Base-by-base conservation (phyloP, 2,329 filamentous ascomycete genomes). In the Diaporthe helianthi region DNA sequence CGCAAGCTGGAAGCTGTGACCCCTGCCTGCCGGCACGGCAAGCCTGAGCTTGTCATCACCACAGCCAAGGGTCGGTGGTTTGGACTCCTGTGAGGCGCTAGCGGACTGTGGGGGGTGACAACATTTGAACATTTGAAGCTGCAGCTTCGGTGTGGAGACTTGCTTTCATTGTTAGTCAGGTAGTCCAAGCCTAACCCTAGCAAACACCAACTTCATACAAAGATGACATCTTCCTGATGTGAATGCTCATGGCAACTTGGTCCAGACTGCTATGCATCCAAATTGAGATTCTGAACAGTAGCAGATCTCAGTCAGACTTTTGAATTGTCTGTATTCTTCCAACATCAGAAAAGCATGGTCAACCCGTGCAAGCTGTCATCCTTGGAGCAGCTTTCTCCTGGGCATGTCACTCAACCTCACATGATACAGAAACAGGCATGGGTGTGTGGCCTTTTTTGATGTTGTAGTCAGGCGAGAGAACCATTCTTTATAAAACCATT, bases 21-120 rank as follows among this genome's bases (percentile, higher is more conserved):
- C 65, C 44, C 49, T 70, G 69, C 69, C 58, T 68, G 69, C 66
- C 69, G 66, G 53, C 46, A 22, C 19, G 26, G 64, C 46, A 58
- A 65, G 54, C 55, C 68, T 70, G 49, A 36, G 49, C 51, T 36
- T 31, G 60, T 69, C 41, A 41, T 61, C 58, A 19, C 26, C 36
- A n/a, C 52, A 24, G 38, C 51, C 53, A 51, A 29, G 67, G 51
- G 61, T 38, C 38, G 31, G 22, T 26, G 36, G 33, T 29, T 22
- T 63, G 55, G 46, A 17, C 17, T 38, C 2, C 26, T 36, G 31
- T 60, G 69, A 70, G 52, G 69, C n/a, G n/a, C n/a, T n/a, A n/a
- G n/a, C 65, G 55, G 46, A 53, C 26, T 55, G 60, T 51, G 51
- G 60, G 55, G n/a, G 67, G 60, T 52, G 55, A 63, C 22, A 65